Evolutionary conservation across 441 rosid genomes (phyloP), one percentile per base, ranked within the genome.

Genomic region (Syzygium syzygioides): DNA sequence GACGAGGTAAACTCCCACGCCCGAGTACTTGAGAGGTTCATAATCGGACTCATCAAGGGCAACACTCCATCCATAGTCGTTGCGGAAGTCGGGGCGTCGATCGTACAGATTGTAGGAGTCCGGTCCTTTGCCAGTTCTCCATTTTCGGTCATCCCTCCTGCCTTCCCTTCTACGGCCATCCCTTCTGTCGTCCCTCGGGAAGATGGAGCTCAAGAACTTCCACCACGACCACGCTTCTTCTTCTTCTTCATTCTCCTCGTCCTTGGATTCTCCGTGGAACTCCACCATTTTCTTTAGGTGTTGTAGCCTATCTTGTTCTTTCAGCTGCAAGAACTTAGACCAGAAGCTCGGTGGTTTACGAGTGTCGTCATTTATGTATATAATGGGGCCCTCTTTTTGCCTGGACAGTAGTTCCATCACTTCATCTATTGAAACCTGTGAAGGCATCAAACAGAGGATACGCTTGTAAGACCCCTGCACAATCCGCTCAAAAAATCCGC

Each of bases 21-120:
- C 98, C 0, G 97, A 94, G 90, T 94, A 86, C 79, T 88, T 93
- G 48, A 98, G 97, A 85, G 98, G 97, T 32, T 87, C 83, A 55
- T 95, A 95, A 76, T 92, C 94, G 0, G 94, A 87, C 30, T 86
- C 93, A 23, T 96, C 97, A 9, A 98, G 90, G 54, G 97, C 98
- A 55, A 90, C 90, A 89, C 96, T 98, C 94, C 95, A 96, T 55
- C 99, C 99, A 54, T 94, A 96, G 79, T 94, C 86, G 88, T 98
- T 98, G 41, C 55, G 52, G 93, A 95, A 96, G 90, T 95, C 94
- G 0, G 92, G 91, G 50, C 86, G 85, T 55, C 91, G 91, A 52
- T 93, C 89, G 55, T 94, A 95, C 56, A 98, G 90, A 90, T 98
- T 97, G 89, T 94, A 96, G 0, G 98, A 91, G 86, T 96, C 95